Conservation (phyloP, 2,329 filamentous ascomycete species). For the Penicillium concentricum region DNA sequence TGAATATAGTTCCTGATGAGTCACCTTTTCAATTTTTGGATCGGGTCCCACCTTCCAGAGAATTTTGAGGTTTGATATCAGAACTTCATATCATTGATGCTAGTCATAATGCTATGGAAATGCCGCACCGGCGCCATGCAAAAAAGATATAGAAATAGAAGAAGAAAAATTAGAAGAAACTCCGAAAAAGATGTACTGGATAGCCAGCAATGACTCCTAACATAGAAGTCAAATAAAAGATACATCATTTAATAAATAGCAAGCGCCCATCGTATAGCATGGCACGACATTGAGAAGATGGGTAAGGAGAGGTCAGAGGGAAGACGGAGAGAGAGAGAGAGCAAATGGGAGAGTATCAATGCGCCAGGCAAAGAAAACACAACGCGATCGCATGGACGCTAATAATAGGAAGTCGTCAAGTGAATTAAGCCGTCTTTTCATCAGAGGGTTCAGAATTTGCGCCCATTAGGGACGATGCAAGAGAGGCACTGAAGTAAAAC, state of each 20-base stretch:
- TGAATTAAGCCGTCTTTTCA: slow-evolving; percentile 1
- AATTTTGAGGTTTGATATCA: neutral
- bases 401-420: neutral
- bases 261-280: neutral
- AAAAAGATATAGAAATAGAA: neutral
- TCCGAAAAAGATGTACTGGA: neutral
- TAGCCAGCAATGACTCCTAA: neutral
- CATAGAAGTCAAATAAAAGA: neutral
- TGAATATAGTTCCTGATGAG: neutral
- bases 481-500: neutral
- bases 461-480: neutral
- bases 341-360: neutral
- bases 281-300: neutral
- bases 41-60: neutral
- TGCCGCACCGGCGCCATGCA: slow-evolving; percentile 5
- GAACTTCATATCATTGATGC: neutral
- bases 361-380: neutral
- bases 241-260: neutral
- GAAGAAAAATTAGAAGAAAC: neutral
- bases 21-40: neutral
- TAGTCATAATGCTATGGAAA: neutral
- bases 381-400: neutral
- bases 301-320: neutral
- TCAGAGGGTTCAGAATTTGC: neutral
- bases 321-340: neutral